Evolutionary conservation across 1,284 basidiomycete genomes (phyloP), one percentile per base, ranked within the genome.

Genomic region (Apiotrichum domesticum): DNA sequence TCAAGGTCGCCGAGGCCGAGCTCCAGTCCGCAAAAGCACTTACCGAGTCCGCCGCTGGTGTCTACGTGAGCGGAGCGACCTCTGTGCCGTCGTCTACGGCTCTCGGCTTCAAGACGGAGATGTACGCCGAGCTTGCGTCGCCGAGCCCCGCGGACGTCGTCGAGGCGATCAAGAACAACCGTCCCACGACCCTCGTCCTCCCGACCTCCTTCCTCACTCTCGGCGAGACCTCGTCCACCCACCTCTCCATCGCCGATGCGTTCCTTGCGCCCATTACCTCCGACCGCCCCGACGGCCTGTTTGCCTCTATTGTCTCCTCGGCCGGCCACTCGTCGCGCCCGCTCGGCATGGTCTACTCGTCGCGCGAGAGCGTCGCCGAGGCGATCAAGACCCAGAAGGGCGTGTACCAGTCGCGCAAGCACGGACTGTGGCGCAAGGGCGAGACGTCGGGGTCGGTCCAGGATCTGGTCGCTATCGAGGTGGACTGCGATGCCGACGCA

Each of bases 321-420:
- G 80, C 84, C 62, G 81, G 81, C n/a, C 82, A 85, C 62, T 83
- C 83, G 13, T 86, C 88, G 11, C 84, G 86, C 58, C 83, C 88
- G 1, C 84, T 98, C 15, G 96, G 96, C 15, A 84, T 98, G 54
- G 96, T 98, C 46, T 99, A 98, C 79, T 98, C 96, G n/a, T 98
- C 96, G 11, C 70, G 76, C 48, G 86, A 88, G 67, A 95, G 91
- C 3, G 83, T 98, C 63, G 84, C 83, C 59, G 88, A 94, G 73
- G 89, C 88, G 63, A 92, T 99, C 70, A 65, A 84, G 49, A 88
- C 91, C 2, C 91, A 92, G 37, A 87, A 87, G 67, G 96, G 95
- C 34, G 87, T 96, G 41, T 99, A 99, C 76, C 93, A 98, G 73
- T 97, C 92, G 15, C 86, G 96, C 63, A 93, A 93, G 69, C 90